Evolutionary conservation across 2,329 filamentous ascomycete genomes (phyloP).

Genomic region (Penicillium sp.): DNA sequence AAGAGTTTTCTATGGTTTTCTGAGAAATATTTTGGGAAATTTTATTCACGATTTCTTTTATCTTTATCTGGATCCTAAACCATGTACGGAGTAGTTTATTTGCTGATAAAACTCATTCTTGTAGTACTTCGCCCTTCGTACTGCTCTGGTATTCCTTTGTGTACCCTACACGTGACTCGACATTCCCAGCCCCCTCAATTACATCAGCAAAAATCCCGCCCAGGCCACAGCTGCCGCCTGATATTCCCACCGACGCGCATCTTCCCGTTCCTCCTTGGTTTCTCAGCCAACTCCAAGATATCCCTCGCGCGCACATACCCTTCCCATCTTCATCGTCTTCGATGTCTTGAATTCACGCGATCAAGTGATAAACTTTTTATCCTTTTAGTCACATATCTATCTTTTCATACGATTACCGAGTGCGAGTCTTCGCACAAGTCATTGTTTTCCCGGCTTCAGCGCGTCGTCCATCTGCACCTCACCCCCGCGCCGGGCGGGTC

Average conservation of each 20-base stretch:
- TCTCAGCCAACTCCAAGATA: slow-evolving; percentile 24
- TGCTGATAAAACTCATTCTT: not conserved
- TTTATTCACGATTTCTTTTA: fast-evolving
- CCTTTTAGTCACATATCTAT: slow-evolving; percentile 2
- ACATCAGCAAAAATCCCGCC: slow-evolving; percentile 20
- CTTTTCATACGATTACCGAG: slow-evolving; percentile 2
- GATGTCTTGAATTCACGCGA: slow-evolving; percentile 16
- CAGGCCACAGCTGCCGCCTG: slow-evolving; percentile 13
- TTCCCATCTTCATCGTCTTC: slow-evolving; percentile 11
- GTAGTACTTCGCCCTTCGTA: not conserved
- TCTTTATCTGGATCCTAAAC: not conserved
- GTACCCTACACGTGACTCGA: slow-evolving; percentile 27
- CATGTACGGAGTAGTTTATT: no score
- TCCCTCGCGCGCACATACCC: slow-evolving; percentile 17
- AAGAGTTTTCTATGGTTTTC: not conserved
- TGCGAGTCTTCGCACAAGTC: slow-evolving; percentile 18
- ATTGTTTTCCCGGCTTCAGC: slow-evolving; percentile 36
- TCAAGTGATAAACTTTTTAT: slow-evolving; percentile 2
- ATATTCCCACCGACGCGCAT: slow-evolving; percentile 28
- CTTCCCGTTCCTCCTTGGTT: slow-evolving; percentile 21
- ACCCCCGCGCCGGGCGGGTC: slow-evolving; percentile 37
- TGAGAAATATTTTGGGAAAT: fast-evolving
- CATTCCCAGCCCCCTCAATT: slow-evolving; percentile 31
- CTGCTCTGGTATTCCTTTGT: not conserved
- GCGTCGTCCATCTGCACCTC: slow-evolving; percentile 33